Evolutionary conservation across 352 stramenopile species (phyloP), one percentile per base, ranked within the genome.

Genomic region (Stephanocyclus meneghinianus): DNA sequence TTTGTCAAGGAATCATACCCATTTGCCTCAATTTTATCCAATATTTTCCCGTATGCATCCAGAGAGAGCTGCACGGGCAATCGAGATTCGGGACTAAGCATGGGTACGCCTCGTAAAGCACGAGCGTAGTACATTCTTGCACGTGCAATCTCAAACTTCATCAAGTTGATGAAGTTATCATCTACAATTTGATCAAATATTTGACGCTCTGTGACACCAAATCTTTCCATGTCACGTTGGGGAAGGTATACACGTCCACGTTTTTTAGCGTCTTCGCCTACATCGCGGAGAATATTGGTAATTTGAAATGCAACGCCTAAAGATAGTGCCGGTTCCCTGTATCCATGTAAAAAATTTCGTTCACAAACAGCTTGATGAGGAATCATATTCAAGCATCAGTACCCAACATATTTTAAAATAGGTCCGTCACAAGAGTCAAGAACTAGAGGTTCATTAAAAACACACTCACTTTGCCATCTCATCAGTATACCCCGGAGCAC

Each of bases 271-370:
- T 94, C 90, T 76, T 94, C 90, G 44, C 90, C 90, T 29, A 94
- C 89, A 74, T 94, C 90, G 11, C 89, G 85, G 4, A 96, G 85
- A 70, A 96, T 96, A 76, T 96, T 96, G 64, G 93, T 96, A 48
- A 96, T 84, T 90, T 96, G 93, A 74, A 96, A 93, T 29, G 91
- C 93, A 59, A 96, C 94, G 30, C 93, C 93, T 44, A 96, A 78
- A 9, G 89, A 93, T n/a, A 96, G 84, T 16, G 91, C 92, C 11
- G 92, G 92, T 75, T 95, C 88, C 71, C 87, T 71, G 44, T 37
- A 21, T 62, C 51, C 15, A 72, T 15, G 42, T 47, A 42, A 59
- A 59, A 18, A 61, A 59, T 18, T 37, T 18, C 2, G 48, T 18
- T 9, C 11, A 45, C 9, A 35, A n/a, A 63, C 21, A 42, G 44